Percentiles rank a stretch among this genome's conserved stretches.
phyloP scores from a whole-genome alignment of 768 basidiomycete genomes.

The Leucocoprinus leucothites region DNA sequence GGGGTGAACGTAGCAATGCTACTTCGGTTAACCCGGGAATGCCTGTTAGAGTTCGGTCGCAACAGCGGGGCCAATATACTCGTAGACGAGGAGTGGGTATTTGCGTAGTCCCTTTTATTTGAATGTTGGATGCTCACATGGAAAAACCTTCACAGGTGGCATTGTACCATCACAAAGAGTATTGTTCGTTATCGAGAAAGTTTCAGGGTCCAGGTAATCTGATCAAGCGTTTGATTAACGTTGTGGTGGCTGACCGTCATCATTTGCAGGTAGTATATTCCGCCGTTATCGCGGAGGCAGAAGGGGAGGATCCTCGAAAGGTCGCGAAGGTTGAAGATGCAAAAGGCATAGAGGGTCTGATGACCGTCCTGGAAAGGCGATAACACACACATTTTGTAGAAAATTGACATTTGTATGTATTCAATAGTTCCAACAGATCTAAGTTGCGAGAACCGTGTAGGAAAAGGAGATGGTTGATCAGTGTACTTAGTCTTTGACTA shows the following conservation, averaged over 20 bases:
- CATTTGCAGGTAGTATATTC: neutral
- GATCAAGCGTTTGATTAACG: neutral
- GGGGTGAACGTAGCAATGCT: slow-evolving; percentile 15
- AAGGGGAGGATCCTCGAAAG: slow-evolving; percentile 45
- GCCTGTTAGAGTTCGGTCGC: slow-evolving; percentile 13
- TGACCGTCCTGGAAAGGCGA: slow-evolving; percentile 59
- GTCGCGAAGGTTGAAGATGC: slow-evolving; percentile 63
- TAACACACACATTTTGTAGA: neutral
- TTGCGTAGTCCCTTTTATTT: too few species aligned
- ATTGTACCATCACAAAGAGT: slow-evolving; percentile 1
- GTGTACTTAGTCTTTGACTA: slow-evolving; percentile 42
- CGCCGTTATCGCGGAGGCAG: neutral
- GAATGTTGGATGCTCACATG: too few species aligned
- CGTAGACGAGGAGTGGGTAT: slow-evolving; percentile 13
- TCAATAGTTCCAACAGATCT: too few species aligned
- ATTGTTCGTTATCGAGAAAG: neutral
- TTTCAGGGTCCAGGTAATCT: slow-evolving; percentile 5
- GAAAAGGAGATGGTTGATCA: too few species aligned
- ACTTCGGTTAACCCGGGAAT: slow-evolving; percentile 11
- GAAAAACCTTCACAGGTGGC: too few species aligned
- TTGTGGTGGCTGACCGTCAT: neutral
- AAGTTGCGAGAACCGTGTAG: too few species aligned
- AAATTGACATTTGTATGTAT: too few species aligned
- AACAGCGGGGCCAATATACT: slow-evolving; percentile 14
- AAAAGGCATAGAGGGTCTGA: slow-evolving; percentile 64